Conservation (phyloP, 2,329 filamentous ascomycete genomes). For the Penicillium sp. region DNA sequence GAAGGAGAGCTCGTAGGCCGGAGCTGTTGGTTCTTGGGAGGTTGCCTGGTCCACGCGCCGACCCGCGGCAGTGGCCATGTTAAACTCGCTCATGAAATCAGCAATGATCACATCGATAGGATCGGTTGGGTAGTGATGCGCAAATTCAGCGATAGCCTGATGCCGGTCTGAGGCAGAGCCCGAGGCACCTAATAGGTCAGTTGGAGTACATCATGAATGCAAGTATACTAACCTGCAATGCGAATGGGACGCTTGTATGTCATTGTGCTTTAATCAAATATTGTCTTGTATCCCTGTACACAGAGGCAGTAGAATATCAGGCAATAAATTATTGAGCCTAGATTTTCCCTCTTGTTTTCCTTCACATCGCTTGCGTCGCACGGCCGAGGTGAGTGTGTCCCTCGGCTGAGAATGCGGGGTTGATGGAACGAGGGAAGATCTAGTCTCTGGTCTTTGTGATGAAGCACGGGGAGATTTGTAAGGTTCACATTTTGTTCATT, state of each 20-base stretch:
- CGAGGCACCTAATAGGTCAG: slow-evolving; percentile 39
- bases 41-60: slow-evolving; percentile 39
- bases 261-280: slow-evolving; percentile 11
- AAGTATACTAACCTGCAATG: slow-evolving; percentile 21
- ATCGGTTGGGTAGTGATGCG: slow-evolving; percentile 39
- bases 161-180: slow-evolving; percentile 48
- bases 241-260: slow-evolving; percentile 24
- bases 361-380: background rate
- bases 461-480: background rate
- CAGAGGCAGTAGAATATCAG: background rate
- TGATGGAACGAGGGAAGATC: background rate
- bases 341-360: background rate
- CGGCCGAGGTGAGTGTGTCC: slow-evolving; percentile 3
- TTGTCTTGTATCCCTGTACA: background rate
- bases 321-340: no score
- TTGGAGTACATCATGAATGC: background rate
- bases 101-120: slow-evolving; percentile 50
- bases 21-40: slow-evolving; percentile 23
- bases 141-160: slow-evolving; percentile 47
- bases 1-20: slow-evolving; percentile 55
- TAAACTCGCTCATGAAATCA: slow-evolving; percentile 53
- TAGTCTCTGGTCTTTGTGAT: background rate
- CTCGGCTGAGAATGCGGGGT: slow-evolving; percentile 10
- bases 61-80: slow-evolving; percentile 50
- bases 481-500: background rate